These are phyloP conservation scores for Ophiostoma sp. DNA, from an alignment of 2,329 filamentous ascomycete genomes.

Conservation along the genomic window DNA sequence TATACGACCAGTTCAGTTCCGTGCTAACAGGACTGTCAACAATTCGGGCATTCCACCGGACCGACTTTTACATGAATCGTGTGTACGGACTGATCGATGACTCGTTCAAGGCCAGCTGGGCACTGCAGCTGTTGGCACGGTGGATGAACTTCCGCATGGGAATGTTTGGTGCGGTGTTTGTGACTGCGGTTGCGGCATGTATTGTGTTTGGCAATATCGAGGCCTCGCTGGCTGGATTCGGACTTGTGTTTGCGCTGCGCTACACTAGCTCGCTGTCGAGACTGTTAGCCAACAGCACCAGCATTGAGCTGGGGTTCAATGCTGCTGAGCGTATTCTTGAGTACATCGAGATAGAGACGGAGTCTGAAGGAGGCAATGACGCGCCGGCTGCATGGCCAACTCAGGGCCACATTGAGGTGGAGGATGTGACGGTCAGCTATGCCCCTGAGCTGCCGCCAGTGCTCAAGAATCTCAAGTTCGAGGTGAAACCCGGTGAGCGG, in stretches of 20 bases:
- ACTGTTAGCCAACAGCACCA: constrained; percentile 36
- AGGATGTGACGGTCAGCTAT: constrained; percentile 38
- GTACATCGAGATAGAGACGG: constrained; percentile 39
- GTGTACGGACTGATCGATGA: constrained; percentile 36
- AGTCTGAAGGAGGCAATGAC: constrained; percentile 35
- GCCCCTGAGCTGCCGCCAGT: constrained; percentile 36
- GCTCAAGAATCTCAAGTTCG: constrained; percentile 37
- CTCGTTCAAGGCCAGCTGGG: constrained; percentile 34
- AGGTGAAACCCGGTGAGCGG: constrained; percentile 49
- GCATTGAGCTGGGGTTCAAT: constrained; percentile 41
- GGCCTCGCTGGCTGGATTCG: constrained; percentile 40
- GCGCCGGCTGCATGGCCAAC: constrained; percentile 41
- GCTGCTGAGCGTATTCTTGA: constrained; percentile 42
- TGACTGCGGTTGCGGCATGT: constrained; percentile 36
- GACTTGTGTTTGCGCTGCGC: constrained; percentile 38
- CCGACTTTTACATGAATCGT: constrained; percentile 35
- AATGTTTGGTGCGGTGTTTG: constrained; percentile 38
- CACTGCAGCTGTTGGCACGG: constrained; percentile 32
- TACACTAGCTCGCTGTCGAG: constrained; percentile 35
- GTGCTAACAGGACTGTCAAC: constrained; percentile 40
- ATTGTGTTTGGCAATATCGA: constrained; percentile 36
- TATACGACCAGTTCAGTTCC: constrained; percentile 41
- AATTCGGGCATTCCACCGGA: constrained; percentile 39
- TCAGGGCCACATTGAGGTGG: constrained; percentile 38
- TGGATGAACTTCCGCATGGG: constrained; percentile 40